Evolutionary conservation across 352 stramenopile species (phyloP).

Genomic region (Phytophthora sansomeana): DNA sequence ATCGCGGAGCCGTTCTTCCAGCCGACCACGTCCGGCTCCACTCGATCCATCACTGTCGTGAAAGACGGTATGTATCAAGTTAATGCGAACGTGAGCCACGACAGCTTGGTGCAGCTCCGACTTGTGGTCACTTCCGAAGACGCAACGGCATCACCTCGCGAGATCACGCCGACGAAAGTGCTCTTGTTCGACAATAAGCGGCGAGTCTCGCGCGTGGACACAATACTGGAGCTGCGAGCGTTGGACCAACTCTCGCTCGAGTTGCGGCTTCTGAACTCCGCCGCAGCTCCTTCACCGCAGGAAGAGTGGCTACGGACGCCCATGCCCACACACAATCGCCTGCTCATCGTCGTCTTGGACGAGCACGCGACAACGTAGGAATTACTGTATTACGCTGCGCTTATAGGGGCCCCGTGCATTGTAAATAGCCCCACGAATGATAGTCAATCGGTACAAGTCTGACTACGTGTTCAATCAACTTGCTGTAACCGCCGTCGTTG

Average conservation of each 20-base stretch:
- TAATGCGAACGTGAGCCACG: constrained; percentile 51
- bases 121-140: constrained; percentile 21
- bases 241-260: constrained; percentile 43
- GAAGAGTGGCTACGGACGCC: constrained; percentile 38
- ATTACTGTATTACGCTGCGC: constrained; percentile 5
- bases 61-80: constrained; percentile 54
- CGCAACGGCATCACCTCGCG: not conserved
- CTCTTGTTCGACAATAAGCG: constrained; percentile 52
- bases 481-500: constrained; percentile 2
- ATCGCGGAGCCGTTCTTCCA: constrained; percentile 35
- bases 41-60: constrained; percentile 23
- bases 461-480: too few relatives aligned
- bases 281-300: not conserved
- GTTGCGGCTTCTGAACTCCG: constrained; percentile 18
- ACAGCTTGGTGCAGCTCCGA: constrained; percentile 32
- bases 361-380: constrained; percentile 19
- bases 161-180: constrained; percentile 41
- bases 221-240: constrained; percentile 34
- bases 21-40: constrained; percentile 8
- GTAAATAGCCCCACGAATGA: constrained; percentile 12
- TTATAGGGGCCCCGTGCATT: constrained; percentile 10
- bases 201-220: constrained; percentile 48
- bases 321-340: constrained; percentile 39
- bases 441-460: not conserved
- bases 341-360: constrained; percentile 41